Percentiles rank a stretch among this genome's conserved stretches.
Conservation (phyloP, 768 basidiomycete genomes). For the Tricholoma bakamatsutake region DNA sequence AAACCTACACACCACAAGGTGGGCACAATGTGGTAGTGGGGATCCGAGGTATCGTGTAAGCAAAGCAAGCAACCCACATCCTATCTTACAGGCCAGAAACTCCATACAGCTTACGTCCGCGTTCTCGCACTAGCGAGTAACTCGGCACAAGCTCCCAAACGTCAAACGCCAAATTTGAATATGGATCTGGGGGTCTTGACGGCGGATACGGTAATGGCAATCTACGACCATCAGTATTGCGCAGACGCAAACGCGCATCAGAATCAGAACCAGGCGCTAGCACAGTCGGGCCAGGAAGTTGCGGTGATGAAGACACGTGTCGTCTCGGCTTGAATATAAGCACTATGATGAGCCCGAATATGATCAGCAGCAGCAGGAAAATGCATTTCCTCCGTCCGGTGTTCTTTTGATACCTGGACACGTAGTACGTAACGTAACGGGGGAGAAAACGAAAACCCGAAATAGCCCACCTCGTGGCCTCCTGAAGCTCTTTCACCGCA, state of each 20-base stretch:
- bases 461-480: constrained; percentile 47
- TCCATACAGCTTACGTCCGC: not conserved
- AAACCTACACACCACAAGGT: too few species aligned
- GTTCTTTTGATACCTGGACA: constrained; percentile 75
- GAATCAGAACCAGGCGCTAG: not conserved
- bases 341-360: constrained; percentile 80
- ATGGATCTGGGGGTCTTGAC: not conserved
- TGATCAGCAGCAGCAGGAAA: constrained; percentile 83
- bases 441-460: not conserved
- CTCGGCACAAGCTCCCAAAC: constrained; percentile 1
- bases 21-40: not conserved
- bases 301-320: constrained; percentile 20
- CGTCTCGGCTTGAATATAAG: constrained; percentile 80
- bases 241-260: not conserved
- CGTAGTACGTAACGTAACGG: too few species aligned
- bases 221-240: not conserved
- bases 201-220: not conserved
- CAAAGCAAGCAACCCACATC: not conserved
- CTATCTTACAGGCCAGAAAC: not conserved
- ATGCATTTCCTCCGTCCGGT: constrained; percentile 93
- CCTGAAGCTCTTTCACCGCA: constrained; percentile 77
- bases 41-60: not conserved
- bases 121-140: not conserved
- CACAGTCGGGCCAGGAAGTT: constrained; percentile 7
- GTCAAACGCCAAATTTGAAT: not conserved